phyloP scores from a whole-genome alignment of 2,329 filamentous ascomycete species.

The Colletotrichum orchidophilum region DNA sequence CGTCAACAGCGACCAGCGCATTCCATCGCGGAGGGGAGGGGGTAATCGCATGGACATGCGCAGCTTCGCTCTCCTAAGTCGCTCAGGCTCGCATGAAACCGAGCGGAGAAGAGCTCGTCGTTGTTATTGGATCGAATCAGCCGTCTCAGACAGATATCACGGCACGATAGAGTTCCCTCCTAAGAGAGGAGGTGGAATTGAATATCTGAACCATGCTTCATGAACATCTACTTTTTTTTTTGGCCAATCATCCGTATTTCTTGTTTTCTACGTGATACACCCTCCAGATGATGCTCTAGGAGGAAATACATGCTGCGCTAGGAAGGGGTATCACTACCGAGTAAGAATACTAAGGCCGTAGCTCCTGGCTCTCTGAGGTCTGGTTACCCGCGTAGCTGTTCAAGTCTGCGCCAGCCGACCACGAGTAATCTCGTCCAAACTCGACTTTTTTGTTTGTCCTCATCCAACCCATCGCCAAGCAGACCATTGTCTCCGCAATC shows the following conservation, averaged over 20 bases:
- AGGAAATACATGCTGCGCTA: background rate
- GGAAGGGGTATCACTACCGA: constrained; percentile 26
- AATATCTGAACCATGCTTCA: background rate
- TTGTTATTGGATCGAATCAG: background rate
- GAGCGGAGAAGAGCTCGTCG: background rate
- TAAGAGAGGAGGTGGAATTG: background rate
- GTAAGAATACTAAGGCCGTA: background rate
- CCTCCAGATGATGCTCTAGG: constrained; percentile 9
- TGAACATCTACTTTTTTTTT: background rate
- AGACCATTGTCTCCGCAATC: background rate
- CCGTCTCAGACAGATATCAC: background rate
- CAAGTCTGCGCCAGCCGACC: background rate
- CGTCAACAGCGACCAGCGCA: background rate
- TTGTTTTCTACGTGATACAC: background rate
- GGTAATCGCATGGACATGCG: background rate
- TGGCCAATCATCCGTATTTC: background rate
- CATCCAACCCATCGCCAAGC: background rate
- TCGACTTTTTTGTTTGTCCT: background rate
- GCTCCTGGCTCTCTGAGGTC: background rate
- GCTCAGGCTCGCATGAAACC: background rate
- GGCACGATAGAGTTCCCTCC: background rate
- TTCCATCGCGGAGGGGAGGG: background rate
- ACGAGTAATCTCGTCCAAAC: background rate
- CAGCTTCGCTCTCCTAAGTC: background rate
- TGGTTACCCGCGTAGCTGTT: background rate